Conservation (phyloP, 2,329 filamentous ascomycete genomes). For the Echinosphaeria canescens region DNA sequence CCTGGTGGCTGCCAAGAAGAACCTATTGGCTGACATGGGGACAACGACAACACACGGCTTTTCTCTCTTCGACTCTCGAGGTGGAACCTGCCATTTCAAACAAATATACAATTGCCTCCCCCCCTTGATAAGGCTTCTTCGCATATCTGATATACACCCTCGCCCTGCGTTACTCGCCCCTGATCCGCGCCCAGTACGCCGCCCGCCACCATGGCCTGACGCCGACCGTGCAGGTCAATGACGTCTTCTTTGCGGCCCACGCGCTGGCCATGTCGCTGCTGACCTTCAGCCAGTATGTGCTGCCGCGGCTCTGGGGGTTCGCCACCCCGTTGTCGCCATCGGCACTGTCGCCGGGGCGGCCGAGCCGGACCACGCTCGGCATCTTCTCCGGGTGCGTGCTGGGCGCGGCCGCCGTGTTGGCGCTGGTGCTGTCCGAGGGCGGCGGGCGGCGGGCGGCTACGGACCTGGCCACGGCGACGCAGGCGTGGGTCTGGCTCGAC, state of each 20-base stretch:
- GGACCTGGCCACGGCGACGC: constrained; percentile 10
- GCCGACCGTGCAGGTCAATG: constrained; percentile 76
- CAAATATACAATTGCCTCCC: constrained; percentile 1
- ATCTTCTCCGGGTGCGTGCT: constrained; percentile 48
- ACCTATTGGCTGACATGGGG: too few relatives aligned
- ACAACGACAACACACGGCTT: too few relatives aligned
- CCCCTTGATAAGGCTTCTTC: constrained; percentile 54
- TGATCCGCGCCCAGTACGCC: constrained; percentile 67
- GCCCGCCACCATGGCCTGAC: constrained; percentile 51
- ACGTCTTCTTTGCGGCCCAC: constrained; percentile 73
- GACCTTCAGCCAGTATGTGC: constrained; percentile 59
- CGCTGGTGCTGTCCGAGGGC: constrained; percentile 23
- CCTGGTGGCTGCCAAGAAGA: too few relatives aligned
- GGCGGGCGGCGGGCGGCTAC: constrained; percentile 15
- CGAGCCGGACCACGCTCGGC: constrained; percentile 38
- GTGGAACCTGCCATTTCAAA: not conserved
- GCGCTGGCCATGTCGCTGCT: constrained; percentile 51
- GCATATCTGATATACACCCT: constrained; percentile 57
- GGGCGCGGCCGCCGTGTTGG: constrained; percentile 28
- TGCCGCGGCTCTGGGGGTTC: constrained; percentile 55
- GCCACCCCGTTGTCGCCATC: constrained; percentile 28
- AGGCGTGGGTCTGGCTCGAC: constrained; percentile 37
- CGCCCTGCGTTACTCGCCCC: constrained; percentile 57
- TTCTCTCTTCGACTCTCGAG: not conserved
- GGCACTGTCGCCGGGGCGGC: constrained; percentile 28